Evolutionary conservation across 2,329 filamentous ascomycete species (phyloP).

Genomic region (Pezicula carpinea): DNA sequence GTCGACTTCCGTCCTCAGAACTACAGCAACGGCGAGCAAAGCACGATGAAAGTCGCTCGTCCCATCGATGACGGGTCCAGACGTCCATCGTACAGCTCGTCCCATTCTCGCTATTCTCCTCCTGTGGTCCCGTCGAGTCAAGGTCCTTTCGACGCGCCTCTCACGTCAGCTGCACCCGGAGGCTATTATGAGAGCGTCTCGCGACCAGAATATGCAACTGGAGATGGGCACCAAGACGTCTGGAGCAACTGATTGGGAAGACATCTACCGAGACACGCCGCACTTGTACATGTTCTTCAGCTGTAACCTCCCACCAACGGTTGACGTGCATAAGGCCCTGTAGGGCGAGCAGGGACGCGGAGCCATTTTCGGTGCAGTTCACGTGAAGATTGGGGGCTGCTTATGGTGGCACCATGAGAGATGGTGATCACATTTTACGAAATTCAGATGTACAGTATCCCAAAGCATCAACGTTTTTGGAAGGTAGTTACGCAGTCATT

Average conservation of each 20-base stretch:
- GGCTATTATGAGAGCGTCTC: not conserved
- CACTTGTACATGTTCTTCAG: not conserved
- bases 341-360: not conserved
- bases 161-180: not conserved
- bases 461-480: no score
- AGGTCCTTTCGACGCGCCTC: not conserved
- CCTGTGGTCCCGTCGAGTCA: not conserved
- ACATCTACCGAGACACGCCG: not conserved
- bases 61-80: not conserved
- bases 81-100: not conserved
- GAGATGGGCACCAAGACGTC: not conserved
- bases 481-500: no score
- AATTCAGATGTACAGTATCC: no score
- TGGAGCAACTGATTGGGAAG: not conserved
- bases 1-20: constrained; percentile 24
- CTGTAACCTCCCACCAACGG: not conserved
- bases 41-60: not conserved
- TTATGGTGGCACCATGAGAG: not conserved
- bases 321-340: not conserved
- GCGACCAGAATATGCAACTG: not conserved
- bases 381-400: not conserved
- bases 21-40: constrained; percentile 4
- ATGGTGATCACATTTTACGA: no score
- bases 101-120: not conserved
- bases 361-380: not conserved